Evolutionary conservation across 2,329 filamentous ascomycete species (phyloP), one percentile per base, ranked within the genome.

Genomic region (Monosporascus sp.): DNA sequence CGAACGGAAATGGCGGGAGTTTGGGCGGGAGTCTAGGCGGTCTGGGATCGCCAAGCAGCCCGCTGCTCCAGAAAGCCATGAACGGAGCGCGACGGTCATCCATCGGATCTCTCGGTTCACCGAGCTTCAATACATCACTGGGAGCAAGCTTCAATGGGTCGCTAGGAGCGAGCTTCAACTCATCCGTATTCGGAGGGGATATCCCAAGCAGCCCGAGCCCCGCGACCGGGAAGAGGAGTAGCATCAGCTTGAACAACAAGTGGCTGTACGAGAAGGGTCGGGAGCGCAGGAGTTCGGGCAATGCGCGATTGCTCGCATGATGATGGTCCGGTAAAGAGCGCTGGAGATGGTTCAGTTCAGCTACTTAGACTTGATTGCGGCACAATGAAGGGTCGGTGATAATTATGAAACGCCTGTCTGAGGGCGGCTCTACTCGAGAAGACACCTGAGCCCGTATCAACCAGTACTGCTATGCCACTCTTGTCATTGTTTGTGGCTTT

Each of bases 241-340:
- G 84, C 60, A 84, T 95, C 50, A 85, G 85, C 1, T 67, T 97
- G 66, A 97, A 93, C 71, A 96, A 85, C 74, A 96, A 94, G 74
- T 97, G 93, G 93, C 72, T 97, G 55, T 97, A 96, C 67, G 91
- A 97, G 71, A 89, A 86, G 72, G 87, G 88, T 63, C 75, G 85
- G 68, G 57, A 59, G 37, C 59, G 54, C 14, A 68, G 84, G 68
- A 74, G 79, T 60, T 76, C 78, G 50, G 69, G 75, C 11, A 76
- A 69, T 52, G 65, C 70, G 35, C 77, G 74, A 70, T 35, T 59
- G 55, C 66, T 60, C 50, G 53, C 55, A 58, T 61, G 11, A 59
- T 24, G n/a, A 27, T n/a, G 1, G 49, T 52, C 7, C 50, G 47
- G 19, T 37, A 38, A 7, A 6, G 3, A 41, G 26, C 45, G 27